These are phyloP conservation scores for Coniophora puteana DNA, from an alignment of 1,284 basidiomycete genomes.

Conservation along the genomic window DNA sequence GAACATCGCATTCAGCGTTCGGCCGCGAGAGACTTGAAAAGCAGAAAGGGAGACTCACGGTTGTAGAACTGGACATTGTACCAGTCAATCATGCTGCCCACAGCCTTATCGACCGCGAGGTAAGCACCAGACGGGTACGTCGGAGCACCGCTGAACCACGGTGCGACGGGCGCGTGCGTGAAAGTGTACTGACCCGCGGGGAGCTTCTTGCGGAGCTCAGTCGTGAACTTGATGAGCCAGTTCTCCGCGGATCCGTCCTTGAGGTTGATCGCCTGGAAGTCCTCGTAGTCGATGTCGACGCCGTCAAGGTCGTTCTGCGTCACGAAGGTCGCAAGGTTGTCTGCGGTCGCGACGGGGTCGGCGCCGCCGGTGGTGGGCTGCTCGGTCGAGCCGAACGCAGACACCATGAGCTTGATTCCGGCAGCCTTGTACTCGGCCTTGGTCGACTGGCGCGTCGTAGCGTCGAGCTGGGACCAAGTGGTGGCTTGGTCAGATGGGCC, in stretches of 20 bases:
- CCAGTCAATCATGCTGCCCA: constrained; percentile 11
- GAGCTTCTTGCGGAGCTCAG: constrained; percentile 28
- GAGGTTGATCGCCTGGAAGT: too few relatives aligned
- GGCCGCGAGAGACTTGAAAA: constrained; percentile 39
- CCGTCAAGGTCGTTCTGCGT: constrained; percentile 46
- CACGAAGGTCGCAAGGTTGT: constrained; percentile 45
- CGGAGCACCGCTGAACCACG: too few relatives aligned
- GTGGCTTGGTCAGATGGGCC: constrained; percentile 43
- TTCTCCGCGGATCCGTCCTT: constrained; percentile 34
- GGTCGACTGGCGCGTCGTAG: constrained; percentile 30
- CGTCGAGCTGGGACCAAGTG: constrained; percentile 35
- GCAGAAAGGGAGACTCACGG: constrained; percentile 33
- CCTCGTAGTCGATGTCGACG: constrained; percentile 58
- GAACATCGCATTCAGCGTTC: constrained; percentile 37
- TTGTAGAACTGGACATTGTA: too few relatives aligned
- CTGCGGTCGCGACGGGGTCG: constrained; percentile 35
- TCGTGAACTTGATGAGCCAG: constrained; percentile 43
- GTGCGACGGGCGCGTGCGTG: constrained; percentile 37
- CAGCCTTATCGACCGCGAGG: constrained; percentile 15
- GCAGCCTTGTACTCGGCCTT: constrained; percentile 41
- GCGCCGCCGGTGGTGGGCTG: constrained; percentile 39
- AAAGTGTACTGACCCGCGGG: constrained; percentile 33
- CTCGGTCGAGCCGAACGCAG: constrained; percentile 49
- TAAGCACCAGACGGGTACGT: constrained; percentile 38
- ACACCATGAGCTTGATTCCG: constrained; percentile 45